Evolutionary conservation across 2,329 filamentous ascomycete species (phyloP).

Genomic region (Paracoccidioides lutzii): DNA sequence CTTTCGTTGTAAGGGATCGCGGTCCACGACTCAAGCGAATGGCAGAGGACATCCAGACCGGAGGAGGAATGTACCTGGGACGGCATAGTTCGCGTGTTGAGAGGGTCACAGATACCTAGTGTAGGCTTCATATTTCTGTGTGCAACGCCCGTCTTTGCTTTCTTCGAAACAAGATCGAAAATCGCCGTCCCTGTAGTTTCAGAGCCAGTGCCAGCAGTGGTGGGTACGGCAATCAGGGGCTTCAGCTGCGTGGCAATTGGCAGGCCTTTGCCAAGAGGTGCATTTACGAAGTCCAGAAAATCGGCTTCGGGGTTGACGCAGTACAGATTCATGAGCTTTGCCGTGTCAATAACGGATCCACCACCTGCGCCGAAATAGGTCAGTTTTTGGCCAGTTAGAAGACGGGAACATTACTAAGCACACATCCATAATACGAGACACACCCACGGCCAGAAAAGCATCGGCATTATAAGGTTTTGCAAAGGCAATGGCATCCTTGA

Average conservation of each 20-base stretch:
- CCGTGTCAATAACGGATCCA: slow-evolving; percentile 93
- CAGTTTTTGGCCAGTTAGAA: slow-evolving; percentile 5
- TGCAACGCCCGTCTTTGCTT: slow-evolving; percentile 89
- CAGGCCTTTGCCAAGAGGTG: slow-evolving; percentile 71
- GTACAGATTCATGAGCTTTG: slow-evolving; percentile 97
- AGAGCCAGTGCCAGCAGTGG: slow-evolving; percentile 74
- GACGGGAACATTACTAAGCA: background rate
- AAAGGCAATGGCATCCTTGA: slow-evolving; percentile 81
- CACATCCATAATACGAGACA: slow-evolving; percentile 6
- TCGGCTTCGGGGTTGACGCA: slow-evolving; percentile 80
- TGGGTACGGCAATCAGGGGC: slow-evolving; percentile 71
- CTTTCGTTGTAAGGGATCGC: slow-evolving; percentile 89
- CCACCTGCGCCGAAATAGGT: slow-evolving; percentile 33
- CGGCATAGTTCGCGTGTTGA: slow-evolving; percentile 95
- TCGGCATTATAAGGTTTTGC: slow-evolving; percentile 69
- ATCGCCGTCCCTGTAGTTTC: slow-evolving; percentile 98
- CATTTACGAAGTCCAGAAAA: slow-evolving; percentile 96
- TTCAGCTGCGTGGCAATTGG: slow-evolving; percentile 59
- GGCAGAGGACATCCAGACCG: slow-evolving; percentile 88
- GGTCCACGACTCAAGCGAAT: slow-evolving; percentile 92
- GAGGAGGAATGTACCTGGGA: slow-evolving; percentile 83
- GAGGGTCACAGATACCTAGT: slow-evolving; percentile 68
- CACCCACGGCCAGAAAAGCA: slow-evolving; percentile 80
- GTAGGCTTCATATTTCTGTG: slow-evolving; percentile 93
- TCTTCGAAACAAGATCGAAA: slow-evolving; percentile 82